phyloP scores from a whole-genome alignment of 495 filamentous ascomycete species.

The Podospora pseudopauciseta region DNA sequence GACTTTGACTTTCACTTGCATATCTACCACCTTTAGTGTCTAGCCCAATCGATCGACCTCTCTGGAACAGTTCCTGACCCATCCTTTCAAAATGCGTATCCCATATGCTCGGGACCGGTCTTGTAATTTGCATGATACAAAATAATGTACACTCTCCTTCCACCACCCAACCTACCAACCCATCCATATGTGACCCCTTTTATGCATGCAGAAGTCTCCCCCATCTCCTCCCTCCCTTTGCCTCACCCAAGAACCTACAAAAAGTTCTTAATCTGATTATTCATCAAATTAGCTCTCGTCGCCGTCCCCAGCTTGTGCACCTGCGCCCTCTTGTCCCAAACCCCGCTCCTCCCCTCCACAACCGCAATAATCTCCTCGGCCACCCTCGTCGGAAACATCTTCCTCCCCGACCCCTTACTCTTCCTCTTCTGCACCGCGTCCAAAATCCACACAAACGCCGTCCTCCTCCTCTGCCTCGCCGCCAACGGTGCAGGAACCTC shows the following conservation, averaged over 20 bases:
- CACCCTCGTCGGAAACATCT: slow-evolving; percentile 68
- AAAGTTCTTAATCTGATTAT: slow-evolving; percentile 13
- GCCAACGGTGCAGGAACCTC: slow-evolving; percentile 76
- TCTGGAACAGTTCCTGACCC: neutral
- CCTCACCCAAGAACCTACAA: slow-evolving; percentile 11
- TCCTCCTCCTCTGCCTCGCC: slow-evolving; percentile 68
- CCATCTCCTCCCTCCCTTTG: neutral
- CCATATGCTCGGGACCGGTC: neutral
- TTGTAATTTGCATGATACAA: neutral
- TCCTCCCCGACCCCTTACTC: slow-evolving; percentile 58
- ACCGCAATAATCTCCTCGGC: slow-evolving; percentile 85
- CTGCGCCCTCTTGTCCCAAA: slow-evolving; percentile 73
- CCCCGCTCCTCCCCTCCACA: slow-evolving; percentile 76
- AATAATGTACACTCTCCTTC: neutral
- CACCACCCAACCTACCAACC: neutral
- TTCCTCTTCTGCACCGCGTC: slow-evolving; percentile 70
- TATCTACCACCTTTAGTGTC: neutral
- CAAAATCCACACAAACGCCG: slow-evolving; percentile 83
- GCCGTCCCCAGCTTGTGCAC: slow-evolving; percentile 73
- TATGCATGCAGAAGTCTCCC: neutral
- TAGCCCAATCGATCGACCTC: neutral
- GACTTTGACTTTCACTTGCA: neutral
- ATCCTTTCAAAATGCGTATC: neutral
- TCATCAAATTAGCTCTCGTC: slow-evolving; percentile 65
- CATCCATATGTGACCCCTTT: neutral